Conservation (phyloP, 495 filamentous ascomycete genomes). For the Talaromyces stipitatus region DNA sequence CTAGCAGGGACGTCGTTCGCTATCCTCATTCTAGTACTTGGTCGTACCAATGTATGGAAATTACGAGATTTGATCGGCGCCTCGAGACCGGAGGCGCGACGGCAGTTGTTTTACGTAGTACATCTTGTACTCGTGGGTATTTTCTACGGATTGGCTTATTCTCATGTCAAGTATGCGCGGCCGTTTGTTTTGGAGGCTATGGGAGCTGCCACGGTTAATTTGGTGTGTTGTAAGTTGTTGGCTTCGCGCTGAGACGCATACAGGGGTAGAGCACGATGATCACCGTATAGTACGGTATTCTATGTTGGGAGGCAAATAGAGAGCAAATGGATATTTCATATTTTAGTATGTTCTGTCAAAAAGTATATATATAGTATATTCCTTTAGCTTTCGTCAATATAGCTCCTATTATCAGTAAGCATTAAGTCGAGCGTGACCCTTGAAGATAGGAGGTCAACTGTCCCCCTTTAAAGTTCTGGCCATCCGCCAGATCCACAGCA, state of each 20-base stretch:
- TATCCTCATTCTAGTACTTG: conserved; percentile 20
- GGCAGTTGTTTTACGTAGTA: conserved; percentile 26
- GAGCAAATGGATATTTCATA: not conserved
- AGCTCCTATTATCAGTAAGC: too few species aligned
- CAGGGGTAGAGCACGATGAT: not conserved
- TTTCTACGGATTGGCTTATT: conserved; percentile 28
- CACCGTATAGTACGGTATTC: not conserved
- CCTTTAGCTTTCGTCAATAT: too few species aligned
- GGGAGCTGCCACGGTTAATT: conserved; percentile 23
- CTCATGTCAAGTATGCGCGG: conserved; percentile 31
- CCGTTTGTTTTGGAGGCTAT: conserved; percentile 30
- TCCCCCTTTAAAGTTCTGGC: not conserved
- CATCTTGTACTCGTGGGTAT: conserved; percentile 28
- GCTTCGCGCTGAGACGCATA: too few species aligned
- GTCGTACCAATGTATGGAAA: conserved; percentile 9
- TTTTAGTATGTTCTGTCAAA: too few species aligned
- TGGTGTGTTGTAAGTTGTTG: conserved; percentile 18
- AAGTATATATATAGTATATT: too few species aligned
- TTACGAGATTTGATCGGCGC: not conserved
- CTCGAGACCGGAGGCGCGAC: conserved; percentile 7
- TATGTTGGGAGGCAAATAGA: not conserved
- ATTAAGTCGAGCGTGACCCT: too few species aligned
- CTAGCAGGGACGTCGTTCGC: conserved; percentile 23
- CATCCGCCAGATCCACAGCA: not conserved
- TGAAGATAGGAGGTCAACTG: not conserved